These are phyloP conservation scores for Pseudopyricularia cyperi DNA, from an alignment of 2,329 filamentous ascomycete species.

Conservation along the genomic window DNA sequence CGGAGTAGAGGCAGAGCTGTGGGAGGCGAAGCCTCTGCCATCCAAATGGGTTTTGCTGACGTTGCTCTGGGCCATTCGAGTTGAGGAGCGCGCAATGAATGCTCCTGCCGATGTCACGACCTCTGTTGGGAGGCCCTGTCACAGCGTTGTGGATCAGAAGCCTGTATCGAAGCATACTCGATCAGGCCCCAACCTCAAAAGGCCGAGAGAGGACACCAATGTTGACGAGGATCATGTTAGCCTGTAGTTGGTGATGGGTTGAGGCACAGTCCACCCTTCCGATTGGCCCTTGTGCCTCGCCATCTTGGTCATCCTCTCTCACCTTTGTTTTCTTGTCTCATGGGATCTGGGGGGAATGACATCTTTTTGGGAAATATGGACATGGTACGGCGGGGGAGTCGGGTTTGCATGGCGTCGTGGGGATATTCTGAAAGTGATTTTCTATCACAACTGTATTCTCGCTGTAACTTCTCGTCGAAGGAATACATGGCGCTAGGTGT, in stretches of 20 bases:
- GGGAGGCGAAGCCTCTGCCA: slow-evolving; percentile 19
- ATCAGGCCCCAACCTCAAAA: slow-evolving; percentile 7
- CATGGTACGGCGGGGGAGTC: neutral
- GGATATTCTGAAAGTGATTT: neutral
- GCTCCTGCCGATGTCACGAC: slow-evolving; percentile 6
- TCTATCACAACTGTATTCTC: neutral
- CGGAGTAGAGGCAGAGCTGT: neutral
- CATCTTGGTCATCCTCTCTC: neutral
- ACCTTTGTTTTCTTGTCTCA: neutral
- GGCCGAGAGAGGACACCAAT: slow-evolving; percentile 1
- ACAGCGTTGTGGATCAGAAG: slow-evolving; percentile 2
- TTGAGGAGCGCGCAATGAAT: slow-evolving; percentile 25
- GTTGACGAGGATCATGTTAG: neutral
- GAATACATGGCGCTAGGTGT: no score
- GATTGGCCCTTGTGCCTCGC: neutral
- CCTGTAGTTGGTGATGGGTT: neutral
- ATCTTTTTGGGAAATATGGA: neutral
- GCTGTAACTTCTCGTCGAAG: no score
- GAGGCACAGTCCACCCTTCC: neutral
- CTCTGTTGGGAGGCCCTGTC: neutral
- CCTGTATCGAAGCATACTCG: slow-evolving; percentile 7
- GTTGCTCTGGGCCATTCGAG: slow-evolving; percentile 30
- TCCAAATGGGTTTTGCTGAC: slow-evolving; percentile 34
- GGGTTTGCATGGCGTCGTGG: neutral
- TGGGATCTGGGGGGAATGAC: neutral